Conservation (phyloP, 768 basidiomycete genomes). For the Boletus rufocinnamomeus region DNA sequence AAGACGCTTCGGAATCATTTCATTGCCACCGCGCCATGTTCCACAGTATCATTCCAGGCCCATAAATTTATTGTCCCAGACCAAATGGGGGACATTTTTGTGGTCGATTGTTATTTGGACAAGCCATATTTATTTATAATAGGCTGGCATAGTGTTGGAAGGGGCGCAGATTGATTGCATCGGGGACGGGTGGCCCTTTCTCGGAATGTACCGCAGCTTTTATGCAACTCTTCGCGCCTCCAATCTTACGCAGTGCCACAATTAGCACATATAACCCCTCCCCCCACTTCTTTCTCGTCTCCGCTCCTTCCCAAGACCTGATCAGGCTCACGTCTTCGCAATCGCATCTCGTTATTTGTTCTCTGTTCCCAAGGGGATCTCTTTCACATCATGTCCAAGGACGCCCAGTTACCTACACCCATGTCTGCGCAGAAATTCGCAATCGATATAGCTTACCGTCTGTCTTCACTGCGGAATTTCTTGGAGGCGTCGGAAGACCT, state of each 20-base stretch:
- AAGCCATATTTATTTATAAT: constrained; percentile 11
- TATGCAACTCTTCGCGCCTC: constrained; percentile 25
- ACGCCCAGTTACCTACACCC: constrained; percentile 14
- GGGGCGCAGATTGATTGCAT: constrained; percentile 18
- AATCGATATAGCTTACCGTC: constrained; percentile 31
- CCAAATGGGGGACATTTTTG: constrained; percentile 3
- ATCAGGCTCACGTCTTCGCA: constrained; percentile 2
- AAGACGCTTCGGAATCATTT: constrained; percentile 15
- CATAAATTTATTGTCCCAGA: constrained; percentile 1
- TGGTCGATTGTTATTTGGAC: constrained; percentile 3
- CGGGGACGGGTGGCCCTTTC: constrained; percentile 16
- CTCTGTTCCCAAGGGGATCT: constrained; percentile 20
- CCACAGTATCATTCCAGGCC: constrained; percentile 10
- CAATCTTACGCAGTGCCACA: constrained; percentile 30
- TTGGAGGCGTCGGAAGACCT: constrained; percentile 32
- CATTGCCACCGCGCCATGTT: constrained; percentile 9
- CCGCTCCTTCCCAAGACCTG: constrained; percentile 11
- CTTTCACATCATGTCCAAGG: constrained; percentile 18
- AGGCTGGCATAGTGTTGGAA: constrained; percentile 3
- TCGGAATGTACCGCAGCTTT: constrained; percentile 37
- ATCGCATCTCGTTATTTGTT: constrained; percentile 16
- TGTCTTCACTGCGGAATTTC: constrained; percentile 34
- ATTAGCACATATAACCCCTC: constrained; percentile 29
- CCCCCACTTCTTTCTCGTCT: constrained; percentile 12
- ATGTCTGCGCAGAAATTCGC: constrained; percentile 29